Conservation (phyloP, 495 filamentous ascomycete genomes). For the Gamarada debralockiae region DNA sequence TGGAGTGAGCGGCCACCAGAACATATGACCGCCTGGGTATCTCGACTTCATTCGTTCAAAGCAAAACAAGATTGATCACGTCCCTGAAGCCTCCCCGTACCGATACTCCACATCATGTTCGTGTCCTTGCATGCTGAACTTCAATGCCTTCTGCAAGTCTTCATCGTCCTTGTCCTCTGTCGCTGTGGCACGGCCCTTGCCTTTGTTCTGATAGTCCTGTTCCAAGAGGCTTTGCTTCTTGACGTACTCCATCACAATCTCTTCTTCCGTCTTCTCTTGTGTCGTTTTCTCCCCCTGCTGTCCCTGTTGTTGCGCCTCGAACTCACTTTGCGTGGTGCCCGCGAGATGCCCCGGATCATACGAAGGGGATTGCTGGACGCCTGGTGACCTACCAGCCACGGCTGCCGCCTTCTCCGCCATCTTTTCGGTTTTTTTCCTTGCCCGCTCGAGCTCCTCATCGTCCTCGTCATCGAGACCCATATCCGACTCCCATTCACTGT, state of each 20-base stretch:
- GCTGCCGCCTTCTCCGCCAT: slow-evolving; percentile 13
- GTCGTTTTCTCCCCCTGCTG: slow-evolving; percentile 20
- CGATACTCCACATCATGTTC: slow-evolving; percentile 3
- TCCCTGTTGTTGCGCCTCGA: slow-evolving; percentile 31
- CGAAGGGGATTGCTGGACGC: slow-evolving; percentile 3
- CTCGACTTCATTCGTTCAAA: too few relatives aligned
- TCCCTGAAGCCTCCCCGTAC: slow-evolving; percentile 3
- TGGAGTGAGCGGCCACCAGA: too few relatives aligned
- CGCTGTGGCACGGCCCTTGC: slow-evolving; percentile 4
- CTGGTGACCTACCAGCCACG: slow-evolving; percentile 3
- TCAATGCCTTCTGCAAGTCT: slow-evolving; percentile 8
- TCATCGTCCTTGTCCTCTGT: slow-evolving; percentile 4
- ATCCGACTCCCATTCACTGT: slow-evolving; percentile 7
- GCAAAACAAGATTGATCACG: slow-evolving; percentile 4
- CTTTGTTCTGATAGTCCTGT: slow-evolving; percentile 37
- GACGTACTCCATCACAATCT: slow-evolving; percentile 67
- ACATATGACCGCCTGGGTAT: too few relatives aligned
- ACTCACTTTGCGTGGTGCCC: slow-evolving; percentile 22
- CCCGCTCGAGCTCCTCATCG: slow-evolving; percentile 39
- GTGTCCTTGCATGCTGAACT: slow-evolving; percentile 5
- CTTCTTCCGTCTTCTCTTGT: slow-evolving; percentile 55
- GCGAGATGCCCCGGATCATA: slow-evolving; percentile 5
- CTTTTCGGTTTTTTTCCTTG: slow-evolving; percentile 5
- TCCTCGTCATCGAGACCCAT: slow-evolving; percentile 17
- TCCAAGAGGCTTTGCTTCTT: slow-evolving; percentile 72